Percentiles rank a stretch among this genome's conserved stretches.
Conservation (phyloP, 495 filamentous ascomycete species). For the Trichoderma virens region DNA sequence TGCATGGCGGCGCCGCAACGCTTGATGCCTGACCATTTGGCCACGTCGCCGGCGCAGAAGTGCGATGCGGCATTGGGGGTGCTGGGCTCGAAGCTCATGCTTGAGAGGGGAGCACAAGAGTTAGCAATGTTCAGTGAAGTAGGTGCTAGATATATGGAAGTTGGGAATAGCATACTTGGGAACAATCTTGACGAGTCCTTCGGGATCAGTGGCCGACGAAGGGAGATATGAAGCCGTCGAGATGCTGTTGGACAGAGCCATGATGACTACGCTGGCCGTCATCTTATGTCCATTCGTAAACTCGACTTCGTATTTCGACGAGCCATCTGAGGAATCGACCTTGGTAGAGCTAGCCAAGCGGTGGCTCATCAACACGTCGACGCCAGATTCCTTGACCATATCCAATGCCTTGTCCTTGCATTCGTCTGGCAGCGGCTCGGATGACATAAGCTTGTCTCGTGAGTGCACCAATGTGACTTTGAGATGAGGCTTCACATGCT, state of each 20-base stretch:
- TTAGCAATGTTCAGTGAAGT: not conserved
- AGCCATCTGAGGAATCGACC: conserved; percentile 19
- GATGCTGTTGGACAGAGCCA: conserved; percentile 48
- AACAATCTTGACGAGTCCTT: conserved; percentile 51
- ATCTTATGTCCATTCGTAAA: conserved; percentile 49
- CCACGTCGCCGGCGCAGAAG: conserved; percentile 50
- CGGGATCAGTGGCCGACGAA: conserved; percentile 35
- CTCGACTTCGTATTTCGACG: conserved; percentile 33
- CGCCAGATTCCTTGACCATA: conserved; percentile 44
- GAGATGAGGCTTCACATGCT: conserved; percentile 46
- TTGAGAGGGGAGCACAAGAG: conserved; percentile 12
- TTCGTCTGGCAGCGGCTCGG: conserved; percentile 59
- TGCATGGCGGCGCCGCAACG: conserved; percentile 62
- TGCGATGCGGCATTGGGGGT: conserved; percentile 47
- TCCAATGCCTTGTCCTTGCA: conserved; percentile 47
- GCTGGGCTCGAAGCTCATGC: conserved; percentile 35
- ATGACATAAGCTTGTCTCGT: conserved; percentile 51
- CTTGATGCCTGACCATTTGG: conserved; percentile 61
- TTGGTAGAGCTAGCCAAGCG: conserved; percentile 35
- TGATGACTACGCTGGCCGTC: conserved; percentile 47
- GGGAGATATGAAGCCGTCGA: conserved; percentile 52
- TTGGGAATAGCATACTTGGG: conserved; percentile 20
- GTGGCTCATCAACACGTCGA: conserved; percentile 48
- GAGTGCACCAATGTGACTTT: conserved; percentile 63
- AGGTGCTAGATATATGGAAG: not conserved